These are phyloP conservation scores for Mediolabrus comicus DNA, from an alignment of 108 stramenopile genomes.

Conservation along the genomic window DNA sequence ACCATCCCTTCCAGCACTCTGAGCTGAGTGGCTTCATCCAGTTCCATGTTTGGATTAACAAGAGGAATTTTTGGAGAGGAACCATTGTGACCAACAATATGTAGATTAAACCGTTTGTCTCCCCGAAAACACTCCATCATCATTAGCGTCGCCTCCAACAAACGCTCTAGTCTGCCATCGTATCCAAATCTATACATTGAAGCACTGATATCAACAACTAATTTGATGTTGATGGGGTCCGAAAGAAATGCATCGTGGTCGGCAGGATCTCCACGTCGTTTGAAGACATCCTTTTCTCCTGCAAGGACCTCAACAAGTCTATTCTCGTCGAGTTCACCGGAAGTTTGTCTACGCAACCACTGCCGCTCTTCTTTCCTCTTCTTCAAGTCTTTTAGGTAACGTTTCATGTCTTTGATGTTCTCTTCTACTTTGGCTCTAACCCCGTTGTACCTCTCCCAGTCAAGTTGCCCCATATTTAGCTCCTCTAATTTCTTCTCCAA, in stretches of 20 bases:
- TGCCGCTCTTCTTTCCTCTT: slow-evolving; percentile 59
- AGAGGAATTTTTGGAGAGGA: slow-evolving; percentile 57
- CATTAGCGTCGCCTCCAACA: slow-evolving; percentile 79
- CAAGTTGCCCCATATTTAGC: slow-evolving; percentile 78
- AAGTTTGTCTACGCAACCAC: slow-evolving; percentile 76
- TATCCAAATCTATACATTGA: slow-evolving; percentile 90
- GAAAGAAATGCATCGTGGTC: slow-evolving; percentile 20
- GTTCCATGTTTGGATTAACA: slow-evolving; percentile 55
- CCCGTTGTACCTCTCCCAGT: slow-evolving; percentile 68
- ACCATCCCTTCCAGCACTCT: slow-evolving; percentile 78
- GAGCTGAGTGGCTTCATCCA: slow-evolving; percentile 57
- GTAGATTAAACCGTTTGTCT: slow-evolving; percentile 62
- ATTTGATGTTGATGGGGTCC: slow-evolving; percentile 50
- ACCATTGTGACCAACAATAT: slow-evolving; percentile 81
- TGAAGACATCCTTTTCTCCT: slow-evolving; percentile 85
- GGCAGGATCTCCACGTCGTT: slow-evolving; percentile 67
- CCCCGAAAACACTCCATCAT: slow-evolving; percentile 83
- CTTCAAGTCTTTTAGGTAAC: slow-evolving; percentile 53
- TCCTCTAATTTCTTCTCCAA: slow-evolving; percentile 68
- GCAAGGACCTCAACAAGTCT: slow-evolving; percentile 80
- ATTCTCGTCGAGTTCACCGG: slow-evolving; percentile 89
- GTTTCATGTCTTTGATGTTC: slow-evolving; percentile 60
- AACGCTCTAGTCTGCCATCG: slow-evolving; percentile 76
- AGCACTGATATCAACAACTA: slow-evolving; percentile 80
- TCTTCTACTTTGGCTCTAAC: slow-evolving; percentile 54